Evolutionary conservation across 73 alveolate genomes (phyloP), one percentile per base, ranked within the genome.

Genomic region (Blepharisma stoltei): DNA sequence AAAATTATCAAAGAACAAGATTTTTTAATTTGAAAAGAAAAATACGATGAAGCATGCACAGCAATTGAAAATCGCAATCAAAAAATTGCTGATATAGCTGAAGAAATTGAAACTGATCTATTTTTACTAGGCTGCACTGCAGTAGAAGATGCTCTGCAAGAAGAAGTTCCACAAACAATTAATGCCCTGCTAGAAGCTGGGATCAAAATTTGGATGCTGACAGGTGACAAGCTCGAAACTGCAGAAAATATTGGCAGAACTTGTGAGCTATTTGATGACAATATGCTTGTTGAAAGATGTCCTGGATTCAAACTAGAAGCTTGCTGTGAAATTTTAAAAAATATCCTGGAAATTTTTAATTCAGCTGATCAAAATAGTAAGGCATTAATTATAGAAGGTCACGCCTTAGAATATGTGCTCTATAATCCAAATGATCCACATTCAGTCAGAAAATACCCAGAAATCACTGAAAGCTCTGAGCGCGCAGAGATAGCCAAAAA

Each of bases 171-270:
- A 5, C 96, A 95, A 54, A 95, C 98, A 6, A 89, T 97, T 49
- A 88, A 88, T 49, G 98, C 93, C 73, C 69, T 97, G 20, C 45
- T 84, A 11, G 75, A 55, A 7, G 92, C 92, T 20, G 86, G 86
- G 14, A 84, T 84, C 20, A 79, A 81, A 44, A 81, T 84, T 45
- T 84, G 92, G 92, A 84, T 84, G 92, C 77, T 84, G 0, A 97
- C 99, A 32, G 99, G 99, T 0, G 99, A 97, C 86, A 97, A 97
- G 84, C 77, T 95, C 55, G 99, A 97, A 84, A 97, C 99, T 37
- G 99, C 99, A 1, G 95, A 94, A 85, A 97, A 95, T 71, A 95
- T 97, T 4, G 98, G 97, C 27, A 81, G 79, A 55, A 95, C 98
- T 53, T 97, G 99, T 86, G 94, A 88, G 67, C 85, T 97, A 69